phyloP scores from a whole-genome alignment of 208 protist species.

The Leishmania martiniquensis region DNA sequence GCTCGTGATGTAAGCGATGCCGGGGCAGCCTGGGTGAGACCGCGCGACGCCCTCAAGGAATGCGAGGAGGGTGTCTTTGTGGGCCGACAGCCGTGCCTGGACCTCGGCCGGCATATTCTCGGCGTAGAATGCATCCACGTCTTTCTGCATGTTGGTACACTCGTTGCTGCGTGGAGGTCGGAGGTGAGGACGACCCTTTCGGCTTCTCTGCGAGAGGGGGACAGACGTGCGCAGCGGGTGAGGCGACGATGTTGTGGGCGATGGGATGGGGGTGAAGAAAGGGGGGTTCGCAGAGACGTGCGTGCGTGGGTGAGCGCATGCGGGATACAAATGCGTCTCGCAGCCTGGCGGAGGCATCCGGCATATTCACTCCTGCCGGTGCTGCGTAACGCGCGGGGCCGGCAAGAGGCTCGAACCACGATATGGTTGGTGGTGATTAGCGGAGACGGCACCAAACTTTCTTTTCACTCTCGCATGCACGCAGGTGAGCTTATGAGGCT shows the following conservation, averaged over 20 bases:
- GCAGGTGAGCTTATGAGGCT: not conserved
- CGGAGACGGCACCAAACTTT: not conserved
- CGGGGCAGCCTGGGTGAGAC: slow-evolving; percentile 30
- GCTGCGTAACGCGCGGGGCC: not conserved
- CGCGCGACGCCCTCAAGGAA: slow-evolving; percentile 37
- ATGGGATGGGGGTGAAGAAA: no score
- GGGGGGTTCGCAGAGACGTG: not conserved
- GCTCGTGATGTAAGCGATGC: slow-evolving; percentile 80
- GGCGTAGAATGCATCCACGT: slow-evolving; percentile 50
- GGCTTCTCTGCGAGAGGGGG: not conserved
- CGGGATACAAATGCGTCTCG: not conserved
- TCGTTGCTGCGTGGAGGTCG: not conserved
- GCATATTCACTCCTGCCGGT: not conserved
- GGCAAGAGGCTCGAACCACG: not conserved
- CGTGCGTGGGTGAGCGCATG: not conserved
- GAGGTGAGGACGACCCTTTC: not conserved
- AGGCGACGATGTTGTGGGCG: not conserved
- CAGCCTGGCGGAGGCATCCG: not conserved
- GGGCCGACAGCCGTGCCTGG: slow-evolving; percentile 33
- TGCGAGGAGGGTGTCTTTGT: slow-evolving; percentile 23
- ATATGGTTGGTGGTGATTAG: not conserved
- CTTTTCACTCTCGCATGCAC: not conserved
- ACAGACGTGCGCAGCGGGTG: not conserved
- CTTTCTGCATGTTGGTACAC: slow-evolving; percentile 16
- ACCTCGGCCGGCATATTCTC: slow-evolving; percentile 50